phyloP scores from a whole-genome alignment of 2,329 filamentous ascomycete genomes.

The Aureobasidium sp. region DNA sequence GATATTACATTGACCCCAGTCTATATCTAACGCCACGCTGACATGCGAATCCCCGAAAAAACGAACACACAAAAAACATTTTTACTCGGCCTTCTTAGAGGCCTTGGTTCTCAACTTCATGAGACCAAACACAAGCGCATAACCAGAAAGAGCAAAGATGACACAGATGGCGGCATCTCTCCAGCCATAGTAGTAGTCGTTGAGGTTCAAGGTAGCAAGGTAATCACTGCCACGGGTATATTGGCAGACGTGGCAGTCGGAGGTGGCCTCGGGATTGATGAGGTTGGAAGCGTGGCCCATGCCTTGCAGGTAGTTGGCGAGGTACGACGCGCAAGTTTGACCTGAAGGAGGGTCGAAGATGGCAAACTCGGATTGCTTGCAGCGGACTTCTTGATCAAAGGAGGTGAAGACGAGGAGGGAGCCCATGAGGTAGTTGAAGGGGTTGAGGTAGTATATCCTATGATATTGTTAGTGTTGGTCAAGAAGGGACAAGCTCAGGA shows the following conservation, averaged over 20 bases:
- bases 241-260: slow-evolving; percentile 54
- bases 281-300: slow-evolving; percentile 44
- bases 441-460: slow-evolving; percentile 29
- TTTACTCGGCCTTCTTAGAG: slow-evolving; percentile 34
- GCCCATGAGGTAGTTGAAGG: slow-evolving; percentile 39
- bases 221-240: slow-evolving; percentile 55
- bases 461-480: not conserved
- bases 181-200: slow-evolving; percentile 59
- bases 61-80: not conserved
- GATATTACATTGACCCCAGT: not conserved
- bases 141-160: slow-evolving; percentile 50
- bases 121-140: slow-evolving; percentile 41
- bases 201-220: slow-evolving; percentile 52
- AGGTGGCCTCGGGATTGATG: slow-evolving; percentile 52
- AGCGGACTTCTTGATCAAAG: slow-evolving; percentile 37
- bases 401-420: slow-evolving; percentile 34
- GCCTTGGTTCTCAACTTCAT: slow-evolving; percentile 39
- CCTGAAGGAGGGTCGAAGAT: slow-evolving; percentile 43
- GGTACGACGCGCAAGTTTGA: slow-evolving; percentile 53
- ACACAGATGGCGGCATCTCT: slow-evolving; percentile 55
- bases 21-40: not conserved
- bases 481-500: not conserved
- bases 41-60: not conserved
- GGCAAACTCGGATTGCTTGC: slow-evolving; percentile 32
- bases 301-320: slow-evolving; percentile 45